These are phyloP conservation scores for Orobanche coerulescens DNA, from an alignment of 257 asterid species.

Conservation along the genomic window DNA sequence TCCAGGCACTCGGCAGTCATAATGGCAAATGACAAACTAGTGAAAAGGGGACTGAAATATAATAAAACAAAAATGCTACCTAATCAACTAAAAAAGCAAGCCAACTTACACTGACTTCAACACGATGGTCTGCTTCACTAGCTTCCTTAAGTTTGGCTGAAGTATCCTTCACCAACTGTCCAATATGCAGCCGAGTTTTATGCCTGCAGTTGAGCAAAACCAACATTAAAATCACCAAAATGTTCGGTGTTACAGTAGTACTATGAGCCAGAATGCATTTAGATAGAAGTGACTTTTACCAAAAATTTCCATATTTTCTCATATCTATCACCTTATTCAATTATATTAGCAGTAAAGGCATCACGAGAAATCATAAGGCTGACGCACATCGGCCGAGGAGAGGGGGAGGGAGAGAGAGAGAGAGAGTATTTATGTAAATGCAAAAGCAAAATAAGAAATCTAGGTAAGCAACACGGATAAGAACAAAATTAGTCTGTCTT, in stretches of 20 bases:
- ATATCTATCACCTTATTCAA: neutral
- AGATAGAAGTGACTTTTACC: neutral
- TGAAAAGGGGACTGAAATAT: neutral
- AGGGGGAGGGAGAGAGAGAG: neutral
- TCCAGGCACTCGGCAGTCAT: neutral
- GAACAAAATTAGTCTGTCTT: neutral
- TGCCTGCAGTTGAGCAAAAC: constrained; percentile 43
- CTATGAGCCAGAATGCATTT: neutral
- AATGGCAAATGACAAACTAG: constrained; percentile 10
- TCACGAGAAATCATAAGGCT: neutral
- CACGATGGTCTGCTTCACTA: constrained; percentile 63
- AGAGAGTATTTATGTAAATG: neutral
- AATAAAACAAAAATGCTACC: constrained; percentile 6
- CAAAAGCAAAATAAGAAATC: neutral
- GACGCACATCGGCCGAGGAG: no score
- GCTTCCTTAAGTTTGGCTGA: constrained; percentile 83
- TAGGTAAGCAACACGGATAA: neutral
- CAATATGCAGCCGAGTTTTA: constrained; percentile 75
- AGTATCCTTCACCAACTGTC: constrained; percentile 73
- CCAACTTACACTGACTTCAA: constrained; percentile 60
- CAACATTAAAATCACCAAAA: constrained; percentile 18
- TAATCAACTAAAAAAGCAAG: constrained; percentile 13
- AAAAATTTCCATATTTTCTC: neutral
- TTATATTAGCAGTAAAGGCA: neutral
- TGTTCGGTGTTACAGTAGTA: neutral